phyloP scores from a whole-genome alignment of 2,329 filamentous ascomycete species.

The Colletotrichum sidae region DNA sequence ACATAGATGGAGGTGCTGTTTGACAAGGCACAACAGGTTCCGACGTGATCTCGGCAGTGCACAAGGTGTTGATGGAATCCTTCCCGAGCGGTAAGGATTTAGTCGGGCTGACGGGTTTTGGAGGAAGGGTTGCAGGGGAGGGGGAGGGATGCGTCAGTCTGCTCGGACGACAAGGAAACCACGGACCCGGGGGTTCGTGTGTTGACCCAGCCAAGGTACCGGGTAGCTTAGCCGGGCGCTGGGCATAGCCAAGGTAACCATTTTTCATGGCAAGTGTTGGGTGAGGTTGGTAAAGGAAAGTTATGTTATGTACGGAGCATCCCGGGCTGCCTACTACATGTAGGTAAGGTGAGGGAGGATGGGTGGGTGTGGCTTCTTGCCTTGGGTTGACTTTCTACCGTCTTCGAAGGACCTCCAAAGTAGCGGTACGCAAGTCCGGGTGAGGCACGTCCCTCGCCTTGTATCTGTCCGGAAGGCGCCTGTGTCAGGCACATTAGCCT shows the following conservation, averaged over 20 bases:
- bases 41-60: background rate
- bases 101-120: background rate
- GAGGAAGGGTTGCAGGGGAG: too few species aligned
- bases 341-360: too few species aligned
- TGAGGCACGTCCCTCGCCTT: conserved; percentile 26
- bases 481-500: background rate
- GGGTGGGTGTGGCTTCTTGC: background rate
- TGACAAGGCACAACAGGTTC: background rate
- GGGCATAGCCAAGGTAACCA: too few species aligned
- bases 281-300: too few species aligned
- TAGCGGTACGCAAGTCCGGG: conserved; percentile 20
- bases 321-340: too few species aligned
- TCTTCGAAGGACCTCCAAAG: background rate
- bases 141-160: background rate
- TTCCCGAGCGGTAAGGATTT: too few species aligned
- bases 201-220: too few species aligned
- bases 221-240: too few species aligned
- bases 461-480: conserved; percentile 16
- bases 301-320: too few species aligned
- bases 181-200: background rate
- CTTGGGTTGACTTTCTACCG: background rate
- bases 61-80: too few species aligned
- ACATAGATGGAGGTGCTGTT: too few species aligned
- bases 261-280: too few species aligned
- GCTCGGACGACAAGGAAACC: conserved; percentile 21